These are phyloP conservation scores for Cercospora sp. DNA, from an alignment of 2,329 filamentous ascomycete species.

Conservation along the genomic window DNA sequence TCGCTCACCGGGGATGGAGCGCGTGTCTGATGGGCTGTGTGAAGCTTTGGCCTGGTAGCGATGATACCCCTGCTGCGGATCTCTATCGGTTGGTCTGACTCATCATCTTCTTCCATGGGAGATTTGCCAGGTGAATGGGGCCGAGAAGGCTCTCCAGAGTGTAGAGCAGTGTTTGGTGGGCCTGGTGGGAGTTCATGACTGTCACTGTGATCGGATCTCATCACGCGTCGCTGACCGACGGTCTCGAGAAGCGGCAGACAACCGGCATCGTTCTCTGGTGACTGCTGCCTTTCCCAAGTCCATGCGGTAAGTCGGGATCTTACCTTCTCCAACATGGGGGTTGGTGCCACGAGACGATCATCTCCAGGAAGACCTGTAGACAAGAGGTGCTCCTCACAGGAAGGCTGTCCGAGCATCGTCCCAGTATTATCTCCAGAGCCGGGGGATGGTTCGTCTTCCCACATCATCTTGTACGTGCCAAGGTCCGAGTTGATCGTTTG, in stretches of 20 bases:
- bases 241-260: constrained; percentile 20
- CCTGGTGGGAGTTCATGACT: constrained; percentile 23
- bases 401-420: constrained; percentile 6
- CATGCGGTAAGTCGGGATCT: constrained; percentile 33
- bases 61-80: constrained; percentile 15
- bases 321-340: constrained; percentile 27
- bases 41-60: constrained; percentile 2
- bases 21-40: constrained; percentile 14
- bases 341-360: not conserved
- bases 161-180: constrained; percentile 31
- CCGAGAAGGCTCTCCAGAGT: constrained; percentile 25
- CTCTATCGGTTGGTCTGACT: constrained; percentile 12
- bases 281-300: constrained; percentile 28
- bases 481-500: constrained; percentile 30
- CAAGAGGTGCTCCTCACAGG: not conserved
- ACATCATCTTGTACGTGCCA: constrained; percentile 30
- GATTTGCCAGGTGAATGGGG: constrained; percentile 20
- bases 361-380: not conserved
- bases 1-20: constrained; percentile 6
- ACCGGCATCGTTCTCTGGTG: constrained; percentile 13
- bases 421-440: constrained; percentile 19
- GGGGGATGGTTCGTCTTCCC: constrained; percentile 28
- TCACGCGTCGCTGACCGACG: not conserved
- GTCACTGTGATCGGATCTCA: constrained; percentile 15
- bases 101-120: constrained; percentile 17